Percentiles rank a stretch among this genome's conserved stretches.
phyloP scores from a whole-genome alignment of 345 rosid genomes.

The Boechera retrofracta region DNA sequence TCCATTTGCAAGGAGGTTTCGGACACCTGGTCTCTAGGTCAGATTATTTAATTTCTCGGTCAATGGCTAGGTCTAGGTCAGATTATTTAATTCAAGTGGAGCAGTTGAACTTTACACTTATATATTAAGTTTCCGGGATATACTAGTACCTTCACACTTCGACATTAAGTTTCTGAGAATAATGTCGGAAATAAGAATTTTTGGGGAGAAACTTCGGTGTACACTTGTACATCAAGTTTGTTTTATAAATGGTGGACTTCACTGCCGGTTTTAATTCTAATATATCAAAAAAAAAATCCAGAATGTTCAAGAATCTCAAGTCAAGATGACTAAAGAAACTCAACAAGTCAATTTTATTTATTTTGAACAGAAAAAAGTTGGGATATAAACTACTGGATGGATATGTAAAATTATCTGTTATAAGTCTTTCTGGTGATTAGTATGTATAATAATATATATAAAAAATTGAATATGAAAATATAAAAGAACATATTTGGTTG shows the following conservation, averaged over 20 bases:
- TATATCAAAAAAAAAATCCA: too few relatives aligned
- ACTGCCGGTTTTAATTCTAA: not conserved
- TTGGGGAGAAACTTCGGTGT: not conserved
- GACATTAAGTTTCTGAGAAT: slow-evolving; percentile 9
- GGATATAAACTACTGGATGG: not conserved
- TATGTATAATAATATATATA: not conserved
- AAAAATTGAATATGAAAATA: not conserved
- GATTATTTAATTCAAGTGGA: not conserved
- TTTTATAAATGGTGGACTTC: too few relatives aligned
- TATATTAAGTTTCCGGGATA: slow-evolving; percentile 27
- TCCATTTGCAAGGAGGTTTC: slow-evolving; percentile 28
- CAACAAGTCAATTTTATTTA: not conserved
- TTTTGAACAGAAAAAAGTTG: not conserved
- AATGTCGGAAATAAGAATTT: not conserved
- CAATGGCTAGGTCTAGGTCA: too few relatives aligned
- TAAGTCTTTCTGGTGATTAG: not conserved
- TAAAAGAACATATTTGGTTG: not conserved
- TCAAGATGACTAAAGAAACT: not conserved
- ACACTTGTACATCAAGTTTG: not conserved
- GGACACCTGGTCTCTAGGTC: slow-evolving; percentile 30
- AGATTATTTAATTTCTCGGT: slow-evolving; percentile 18
- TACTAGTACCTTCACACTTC: not conserved
- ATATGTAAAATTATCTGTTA: not conserved
- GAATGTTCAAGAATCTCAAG: not conserved
- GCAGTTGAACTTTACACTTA: slow-evolving; percentile 22